Percentiles rank a stretch among this genome's conserved stretches.
Evolutionary conservation across 116 monocot genomes (phyloP).

Genomic region (Zostera marina): DNA sequence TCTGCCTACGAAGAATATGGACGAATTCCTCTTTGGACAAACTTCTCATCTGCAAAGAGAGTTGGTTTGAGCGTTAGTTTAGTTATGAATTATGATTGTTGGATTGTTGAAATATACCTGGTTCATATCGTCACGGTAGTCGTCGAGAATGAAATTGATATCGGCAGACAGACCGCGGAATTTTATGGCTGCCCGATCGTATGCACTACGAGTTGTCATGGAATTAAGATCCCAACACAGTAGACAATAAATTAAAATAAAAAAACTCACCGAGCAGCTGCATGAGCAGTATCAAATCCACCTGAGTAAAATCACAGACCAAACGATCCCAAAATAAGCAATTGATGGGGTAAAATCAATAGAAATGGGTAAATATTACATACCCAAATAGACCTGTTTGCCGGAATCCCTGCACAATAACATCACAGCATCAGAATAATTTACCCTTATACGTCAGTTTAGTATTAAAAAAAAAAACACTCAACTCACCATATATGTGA

Average conservation of each 20-base stretch:
- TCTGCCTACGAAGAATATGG: constrained; percentile 52
- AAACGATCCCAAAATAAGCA: not conserved
- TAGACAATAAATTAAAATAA: not conserved
- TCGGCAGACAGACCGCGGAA: constrained; percentile 67
- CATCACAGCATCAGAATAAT: no score
- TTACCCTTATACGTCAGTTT: no score
- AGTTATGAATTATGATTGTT: constrained; percentile 22
- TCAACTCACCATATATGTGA: constrained; percentile 75
- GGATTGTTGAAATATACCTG: constrained; percentile 62
- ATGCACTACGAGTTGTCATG: constrained; percentile 24
- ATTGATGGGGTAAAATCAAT: not conserved
- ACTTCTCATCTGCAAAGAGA: constrained; percentile 33
- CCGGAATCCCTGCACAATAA: constrained; percentile 62
- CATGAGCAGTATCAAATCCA: constrained; percentile 74
- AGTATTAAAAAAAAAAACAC: no score
- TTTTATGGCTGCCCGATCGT: constrained; percentile 74
- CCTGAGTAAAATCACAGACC: constrained; percentile 18
- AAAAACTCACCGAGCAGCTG: constrained; percentile 47
- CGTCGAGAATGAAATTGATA: constrained; percentile 61
- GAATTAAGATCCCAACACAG: not conserved
- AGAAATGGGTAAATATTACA: not conserved
- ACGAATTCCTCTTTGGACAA: constrained; percentile 76
- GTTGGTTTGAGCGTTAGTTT: no score
- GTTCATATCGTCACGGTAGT: constrained; percentile 66
- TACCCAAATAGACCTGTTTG: constrained; percentile 87